Evolutionary conservation across 805 yeast genomes (phyloP), one percentile per base, ranked within the genome.

Genomic region (Candida xiaguanensis): DNA sequence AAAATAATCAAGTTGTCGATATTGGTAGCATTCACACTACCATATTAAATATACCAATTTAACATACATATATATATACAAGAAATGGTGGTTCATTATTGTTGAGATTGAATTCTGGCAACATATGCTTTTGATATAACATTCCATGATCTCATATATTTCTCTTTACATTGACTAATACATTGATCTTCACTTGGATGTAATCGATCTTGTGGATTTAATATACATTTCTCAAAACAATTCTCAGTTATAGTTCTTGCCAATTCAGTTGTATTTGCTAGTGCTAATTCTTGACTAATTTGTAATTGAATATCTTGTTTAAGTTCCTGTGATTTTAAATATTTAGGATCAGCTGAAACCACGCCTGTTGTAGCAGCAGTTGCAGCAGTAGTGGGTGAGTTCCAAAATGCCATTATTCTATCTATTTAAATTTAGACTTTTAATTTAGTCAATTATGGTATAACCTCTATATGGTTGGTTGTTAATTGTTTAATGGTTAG

Each of bases 111-210:
- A 51, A 87, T 84, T 60, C 95, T 77, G 20, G 77, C 57, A 37
- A 88, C 77, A 61, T 88, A 89, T 8, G 85, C 70, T 57, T 78
- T 81, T 9, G 95, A 85, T 31, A 90, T 72, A 39, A 82, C 70
- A 52, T 89, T 88, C 96, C 96, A 90, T 24, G 95, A 80, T 59
- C 84, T 77, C 91, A 89, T 82, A 62, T 86, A 90, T 65, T 87
- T 90, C 47, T 83, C 81, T 50, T 85, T 73, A 59, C 98, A 90
- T 58, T 81, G 83, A 43, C 73, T 77, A 34, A 86, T 74, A 64
- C 96, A 89, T 20, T 61, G 63, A 40, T 77, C 77, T 52, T 89
- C 88, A 5, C 65, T 71, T 2, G 68, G 48, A 36, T 67, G 59
- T 41, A 78, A 55, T 11, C 65, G 48, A 15, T 72, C 52, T 28